Base-by-base conservation (phyloP, 352 stramenopile species). In the Phytophthora megakarya region DNA sequence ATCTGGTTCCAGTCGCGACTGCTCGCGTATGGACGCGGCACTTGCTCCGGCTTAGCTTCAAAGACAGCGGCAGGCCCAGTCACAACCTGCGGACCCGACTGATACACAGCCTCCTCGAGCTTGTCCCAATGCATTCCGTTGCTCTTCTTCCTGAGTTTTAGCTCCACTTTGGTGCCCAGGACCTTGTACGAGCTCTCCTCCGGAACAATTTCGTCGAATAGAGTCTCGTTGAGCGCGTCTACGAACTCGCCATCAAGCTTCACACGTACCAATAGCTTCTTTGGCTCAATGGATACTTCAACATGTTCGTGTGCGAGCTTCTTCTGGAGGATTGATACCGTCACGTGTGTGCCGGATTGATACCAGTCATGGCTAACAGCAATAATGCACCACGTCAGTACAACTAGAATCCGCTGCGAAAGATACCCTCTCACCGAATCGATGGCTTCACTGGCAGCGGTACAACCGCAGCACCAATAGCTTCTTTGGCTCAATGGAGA, bases 1-100 rank as follows among this genome's bases (percentile, higher is more conserved):
- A 97, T 93, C 48, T 83, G 72, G 48, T 95, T 92, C 91, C 91
- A 97, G 65, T 97, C 84, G 40, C 87, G 84, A 32, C 75, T 76
- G 67, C 84, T 93, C n/a, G 84, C 80, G 57, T 97, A 97, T 47
- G 88, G 78, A 22, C 81, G 84, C 33, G 80, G 66, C 19, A 79
- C 73, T 43, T 58, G 57, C 38, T 84, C 68, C 2, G 68, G 60
- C 42, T 89, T 90, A 22, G 84, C 76, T 42, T 83, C 74, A 51
- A 86, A 86, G 25, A 90, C 80, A 8, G 81, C 84, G 0, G 83
- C 79, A 13, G 75, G 52, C 1, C 81, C 84, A 3, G 73, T 88
- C 48, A 87, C 46, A 28, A 88, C 61, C 40, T 88, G 74, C 16
- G 57, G 40, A 35, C 69, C 71, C 13, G 57, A 76, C n/a, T 78